Percentiles rank a stretch among this genome's conserved stretches.
Evolutionary conservation across 2,329 filamentous ascomycete genomes (phyloP).

Genomic region (Botrytis galanthina): DNA sequence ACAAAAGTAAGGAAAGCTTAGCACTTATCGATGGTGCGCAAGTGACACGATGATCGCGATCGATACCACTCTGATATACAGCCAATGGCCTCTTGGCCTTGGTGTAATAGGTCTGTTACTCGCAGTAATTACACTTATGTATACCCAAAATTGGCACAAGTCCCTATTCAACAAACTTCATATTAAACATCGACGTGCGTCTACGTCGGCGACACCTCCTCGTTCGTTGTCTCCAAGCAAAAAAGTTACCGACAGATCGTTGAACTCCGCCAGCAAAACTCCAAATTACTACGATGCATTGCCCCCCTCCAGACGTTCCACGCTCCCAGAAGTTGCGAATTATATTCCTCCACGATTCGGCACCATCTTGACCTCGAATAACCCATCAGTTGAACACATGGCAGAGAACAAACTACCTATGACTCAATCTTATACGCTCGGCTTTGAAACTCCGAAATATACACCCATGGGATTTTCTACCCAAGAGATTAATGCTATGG

Average conservation of each 20-base stretch:
- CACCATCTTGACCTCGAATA: constrained; percentile 24
- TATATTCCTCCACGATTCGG: constrained; percentile 25
- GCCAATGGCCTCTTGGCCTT: constrained; percentile 33
- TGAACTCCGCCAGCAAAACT: constrained; percentile 15
- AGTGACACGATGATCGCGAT: constrained; percentile 10
- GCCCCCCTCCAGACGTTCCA: constrained; percentile 34
- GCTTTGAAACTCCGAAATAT: constrained; percentile 42
- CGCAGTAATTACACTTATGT: constrained; percentile 24
- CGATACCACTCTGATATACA: constrained; percentile 20
- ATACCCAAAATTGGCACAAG: constrained; percentile 32
- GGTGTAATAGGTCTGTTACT: constrained; percentile 30
- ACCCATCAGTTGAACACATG: constrained; percentile 27
- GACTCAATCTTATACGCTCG: constrained; percentile 31
- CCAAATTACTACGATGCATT: constrained; percentile 24
- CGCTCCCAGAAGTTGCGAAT: constrained; percentile 32
- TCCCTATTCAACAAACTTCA: constrained; percentile 30
- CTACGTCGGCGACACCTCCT: constrained; percentile 37
- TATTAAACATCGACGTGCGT: constrained; percentile 34
- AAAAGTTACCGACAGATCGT: constrained; percentile 6
- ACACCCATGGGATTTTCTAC: constrained; percentile 69
- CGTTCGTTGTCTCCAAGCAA: constrained; percentile 35
- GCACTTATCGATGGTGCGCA: neutral
- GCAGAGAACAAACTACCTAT: constrained; percentile 31
- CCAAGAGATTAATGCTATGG: constrained; percentile 66
- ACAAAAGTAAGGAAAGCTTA: neutral